Percentiles rank a stretch among this genome's conserved stretches.
phyloP scores from a whole-genome alignment of 495 filamentous ascomycete genomes.

The Gamarada debralockiae region DNA sequence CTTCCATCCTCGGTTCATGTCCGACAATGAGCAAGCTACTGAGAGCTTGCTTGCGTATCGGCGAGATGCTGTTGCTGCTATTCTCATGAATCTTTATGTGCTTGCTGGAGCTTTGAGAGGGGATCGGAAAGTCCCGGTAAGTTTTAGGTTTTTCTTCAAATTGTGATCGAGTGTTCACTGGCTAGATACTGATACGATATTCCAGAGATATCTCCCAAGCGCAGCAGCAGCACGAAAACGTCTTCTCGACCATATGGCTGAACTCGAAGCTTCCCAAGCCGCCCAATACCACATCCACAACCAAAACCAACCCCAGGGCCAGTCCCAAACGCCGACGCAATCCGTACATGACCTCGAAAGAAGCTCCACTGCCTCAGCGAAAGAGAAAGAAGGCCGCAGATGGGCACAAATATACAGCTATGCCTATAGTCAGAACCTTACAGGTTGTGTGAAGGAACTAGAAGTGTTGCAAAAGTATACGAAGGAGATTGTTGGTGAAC shows the following conservation, averaged over 20 bases:
- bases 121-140: constrained; percentile 41
- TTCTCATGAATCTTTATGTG: constrained; percentile 54
- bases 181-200: not conserved
- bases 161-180: too few relatives aligned
- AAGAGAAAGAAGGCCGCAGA: constrained; percentile 25
- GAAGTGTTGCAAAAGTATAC: constrained; percentile 48
- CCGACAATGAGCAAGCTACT: constrained; percentile 37
- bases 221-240: constrained; percentile 47
- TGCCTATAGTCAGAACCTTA: constrained; percentile 48
- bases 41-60: constrained; percentile 42
- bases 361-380: too few relatives aligned
- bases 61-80: constrained; percentile 51
- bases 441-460: constrained; percentile 51
- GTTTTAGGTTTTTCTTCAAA: not conserved
- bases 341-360: not conserved
- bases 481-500: constrained; percentile 50
- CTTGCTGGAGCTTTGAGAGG: constrained; percentile 49
- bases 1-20: constrained; percentile 46
- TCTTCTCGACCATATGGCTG: constrained; percentile 46
- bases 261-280: constrained; percentile 38
- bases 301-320: constrained; percentile 15
- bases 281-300: constrained; percentile 29
- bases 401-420: constrained; percentile 48
- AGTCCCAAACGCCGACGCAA: not conserved
- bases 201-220: constrained; percentile 44